These are phyloP conservation scores for Lasiodiplodia sp. DNA, from an alignment of 2,329 filamentous ascomycete species.

Conservation along the genomic window DNA sequence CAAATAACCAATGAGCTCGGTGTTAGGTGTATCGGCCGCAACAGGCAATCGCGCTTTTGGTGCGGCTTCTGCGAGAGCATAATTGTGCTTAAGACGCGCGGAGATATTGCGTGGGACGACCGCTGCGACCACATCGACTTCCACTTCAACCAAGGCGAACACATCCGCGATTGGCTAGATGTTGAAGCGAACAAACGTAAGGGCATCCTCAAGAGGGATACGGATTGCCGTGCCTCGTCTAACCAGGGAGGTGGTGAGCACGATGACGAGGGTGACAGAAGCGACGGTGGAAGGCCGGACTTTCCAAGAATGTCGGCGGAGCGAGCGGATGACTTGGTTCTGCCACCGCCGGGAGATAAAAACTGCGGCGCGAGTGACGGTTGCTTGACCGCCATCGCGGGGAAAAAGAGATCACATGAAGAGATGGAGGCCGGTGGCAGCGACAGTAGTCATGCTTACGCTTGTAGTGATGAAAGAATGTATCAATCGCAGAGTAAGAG, in stretches of 20 bases:
- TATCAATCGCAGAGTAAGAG: constrained; percentile 1
- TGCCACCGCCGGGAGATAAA: neutral
- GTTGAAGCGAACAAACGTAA: constrained; percentile 48
- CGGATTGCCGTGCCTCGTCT: neutral
- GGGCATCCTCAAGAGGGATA: constrained; percentile 33
- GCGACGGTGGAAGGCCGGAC: neutral
- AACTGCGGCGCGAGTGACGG: neutral
- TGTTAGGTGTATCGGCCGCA: constrained; percentile 67
- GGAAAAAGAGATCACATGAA: neutral
- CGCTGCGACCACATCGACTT: constrained; percentile 78
- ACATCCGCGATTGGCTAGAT: constrained; percentile 65
- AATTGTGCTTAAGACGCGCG: constrained; percentile 59
- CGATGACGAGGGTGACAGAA: neutral
- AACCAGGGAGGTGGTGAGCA: neutral
- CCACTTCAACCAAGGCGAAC: constrained; percentile 66
- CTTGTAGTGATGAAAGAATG: neutral
- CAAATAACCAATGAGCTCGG: constrained; percentile 56
- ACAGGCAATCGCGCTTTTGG: constrained; percentile 76
- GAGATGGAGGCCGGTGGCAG: neutral
- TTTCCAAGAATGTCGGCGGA: neutral
- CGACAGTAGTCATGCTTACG: neutral
- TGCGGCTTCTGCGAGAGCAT: constrained; percentile 79
- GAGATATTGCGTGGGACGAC: constrained; percentile 65
- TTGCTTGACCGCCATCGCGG: neutral
- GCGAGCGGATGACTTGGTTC: neutral